phyloP scores from a whole-genome alignment of 2,329 filamentous ascomycete genomes.

The Hymenoscyphus fructigenus region DNA sequence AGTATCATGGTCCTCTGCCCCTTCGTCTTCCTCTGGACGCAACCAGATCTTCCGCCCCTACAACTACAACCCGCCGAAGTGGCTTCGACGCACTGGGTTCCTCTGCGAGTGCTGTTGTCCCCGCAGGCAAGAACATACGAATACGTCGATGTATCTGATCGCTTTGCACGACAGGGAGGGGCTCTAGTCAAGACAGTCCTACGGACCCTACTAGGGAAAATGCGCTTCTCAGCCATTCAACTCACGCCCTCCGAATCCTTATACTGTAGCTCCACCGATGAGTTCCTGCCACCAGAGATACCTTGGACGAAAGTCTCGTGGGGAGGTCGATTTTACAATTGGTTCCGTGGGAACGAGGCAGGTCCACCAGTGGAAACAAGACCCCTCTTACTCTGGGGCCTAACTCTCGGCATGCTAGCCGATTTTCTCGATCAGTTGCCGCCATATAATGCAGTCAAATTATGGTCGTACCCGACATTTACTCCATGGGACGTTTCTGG shows the following conservation, averaged over 20 bases:
- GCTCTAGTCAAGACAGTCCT: conserved; percentile 54
- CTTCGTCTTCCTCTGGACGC: conserved; percentile 63
- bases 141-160: conserved; percentile 62
- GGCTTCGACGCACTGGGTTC: conserved; percentile 68
- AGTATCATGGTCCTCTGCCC: conserved; percentile 70
- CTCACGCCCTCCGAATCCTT: conserved; percentile 61
- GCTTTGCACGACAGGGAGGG: conserved; percentile 56
- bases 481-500: conserved; percentile 60
- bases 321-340: conserved; percentile 27
- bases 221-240: conserved; percentile 66
- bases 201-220: conserved; percentile 58
- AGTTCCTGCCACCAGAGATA: conserved; percentile 41
- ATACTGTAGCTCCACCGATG: conserved; percentile 53
- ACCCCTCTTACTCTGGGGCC: conserved; percentile 64
- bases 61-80: conserved; percentile 68
- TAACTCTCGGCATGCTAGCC: conserved; percentile 65
- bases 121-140: conserved; percentile 60
- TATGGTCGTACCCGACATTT: conserved; percentile 70
- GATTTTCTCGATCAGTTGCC: conserved; percentile 68
- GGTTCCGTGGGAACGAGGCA: conserved; percentile 38
- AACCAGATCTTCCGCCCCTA: conserved; percentile 54
- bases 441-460: conserved; percentile 56
- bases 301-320: conserved; percentile 9
- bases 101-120: conserved; percentile 59
- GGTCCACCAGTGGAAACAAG: conserved; percentile 28